Conservation (phyloP, 2,329 filamentous ascomycete species). For the Didymella sp. region DNA sequence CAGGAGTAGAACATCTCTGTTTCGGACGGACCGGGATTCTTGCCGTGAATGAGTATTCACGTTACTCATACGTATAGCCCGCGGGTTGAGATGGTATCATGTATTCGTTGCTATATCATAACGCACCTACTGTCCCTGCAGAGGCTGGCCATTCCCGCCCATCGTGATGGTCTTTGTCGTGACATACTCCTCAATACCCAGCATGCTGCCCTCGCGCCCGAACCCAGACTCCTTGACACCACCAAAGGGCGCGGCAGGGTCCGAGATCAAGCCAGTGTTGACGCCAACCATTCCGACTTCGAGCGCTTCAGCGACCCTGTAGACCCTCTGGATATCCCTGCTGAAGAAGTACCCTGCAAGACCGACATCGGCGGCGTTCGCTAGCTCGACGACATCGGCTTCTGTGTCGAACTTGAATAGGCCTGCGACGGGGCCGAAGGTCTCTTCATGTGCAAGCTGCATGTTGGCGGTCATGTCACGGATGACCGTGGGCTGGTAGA, state of each 20-base stretch:
- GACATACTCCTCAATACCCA: slow-evolving; percentile 60
- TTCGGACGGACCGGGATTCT: not conserved
- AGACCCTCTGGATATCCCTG: slow-evolving; percentile 63
- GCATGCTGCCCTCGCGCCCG: slow-evolving; percentile 58
- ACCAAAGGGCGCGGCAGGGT: slow-evolving; percentile 57
- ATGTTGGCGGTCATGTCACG: slow-evolving; percentile 86
- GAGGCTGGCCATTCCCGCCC: slow-evolving; percentile 66
- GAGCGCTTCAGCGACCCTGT: slow-evolving; percentile 68
- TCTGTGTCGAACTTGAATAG: slow-evolving; percentile 89
- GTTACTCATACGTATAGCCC: not conserved
- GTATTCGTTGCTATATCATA: not conserved
- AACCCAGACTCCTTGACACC: slow-evolving; percentile 60
- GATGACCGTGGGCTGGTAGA: slow-evolving; percentile 89
- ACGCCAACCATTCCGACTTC: slow-evolving; percentile 86
- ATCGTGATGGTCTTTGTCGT: slow-evolving; percentile 59
- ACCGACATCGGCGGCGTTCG: slow-evolving; percentile 84
- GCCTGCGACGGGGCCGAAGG: slow-evolving; percentile 91
- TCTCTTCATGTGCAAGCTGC: slow-evolving; percentile 86
- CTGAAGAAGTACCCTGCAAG: slow-evolving; percentile 95
- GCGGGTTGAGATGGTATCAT: not conserved
- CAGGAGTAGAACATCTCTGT: not conserved
- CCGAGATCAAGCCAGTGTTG: slow-evolving; percentile 59
- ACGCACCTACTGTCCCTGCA: slow-evolving; percentile 54
- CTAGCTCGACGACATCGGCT: slow-evolving; percentile 82
- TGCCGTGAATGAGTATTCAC: not conserved